A percentile compares a stretch with the other conserved stretches of the same genome.
phyloP scores from a whole-genome alignment of 2,329 filamentous ascomycete species.

The Pezicula radicicola region DNA sequence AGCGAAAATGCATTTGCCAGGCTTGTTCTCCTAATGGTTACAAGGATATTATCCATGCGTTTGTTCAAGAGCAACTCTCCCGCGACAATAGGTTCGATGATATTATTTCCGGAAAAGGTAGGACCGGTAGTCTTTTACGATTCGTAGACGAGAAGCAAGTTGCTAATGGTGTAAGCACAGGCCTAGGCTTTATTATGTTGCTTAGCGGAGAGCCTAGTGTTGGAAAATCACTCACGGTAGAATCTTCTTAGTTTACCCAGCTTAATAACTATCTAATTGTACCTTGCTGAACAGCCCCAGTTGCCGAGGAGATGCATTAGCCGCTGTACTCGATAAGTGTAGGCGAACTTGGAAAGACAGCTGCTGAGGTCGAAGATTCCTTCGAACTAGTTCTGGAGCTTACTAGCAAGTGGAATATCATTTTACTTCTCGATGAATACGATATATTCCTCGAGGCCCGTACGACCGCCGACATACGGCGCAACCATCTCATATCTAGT shows the following conservation, averaged over 20 bases:
- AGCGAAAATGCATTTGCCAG: conserved; percentile 41
- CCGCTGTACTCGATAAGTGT: conserved; percentile 30
- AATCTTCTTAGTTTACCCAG: conserved; percentile 7
- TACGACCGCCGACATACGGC: conserved; percentile 28
- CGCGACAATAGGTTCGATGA: conserved; percentile 12
- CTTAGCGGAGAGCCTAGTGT: conserved; percentile 25
- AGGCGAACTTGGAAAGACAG: conserved; percentile 8
- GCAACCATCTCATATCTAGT: conserved; percentile 34
- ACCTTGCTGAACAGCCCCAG: conserved; percentile 49
- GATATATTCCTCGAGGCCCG: conserved; percentile 48
- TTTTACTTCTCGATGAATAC: conserved; percentile 70
- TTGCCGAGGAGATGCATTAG: conserved; percentile 27
- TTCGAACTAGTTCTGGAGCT: conserved; percentile 67
- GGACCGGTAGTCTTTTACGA: conserved; percentile 23
- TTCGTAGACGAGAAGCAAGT: background rate
- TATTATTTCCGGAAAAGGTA: conserved; percentile 26
- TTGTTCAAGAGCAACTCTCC: conserved; percentile 39
- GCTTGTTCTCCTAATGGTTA: conserved; percentile 44
- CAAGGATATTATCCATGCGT: conserved; percentile 44
- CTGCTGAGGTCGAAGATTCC: conserved; percentile 43
- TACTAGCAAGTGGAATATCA: conserved; percentile 68
- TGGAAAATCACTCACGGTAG: conserved; percentile 1
- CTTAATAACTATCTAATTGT: conserved; percentile 38
- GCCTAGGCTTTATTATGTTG: conserved; percentile 33
- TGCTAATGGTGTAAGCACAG: conserved; percentile 4